Conservation (phyloP, 352 stramenopile genomes). For the Pythium grandisporangium region DNA sequence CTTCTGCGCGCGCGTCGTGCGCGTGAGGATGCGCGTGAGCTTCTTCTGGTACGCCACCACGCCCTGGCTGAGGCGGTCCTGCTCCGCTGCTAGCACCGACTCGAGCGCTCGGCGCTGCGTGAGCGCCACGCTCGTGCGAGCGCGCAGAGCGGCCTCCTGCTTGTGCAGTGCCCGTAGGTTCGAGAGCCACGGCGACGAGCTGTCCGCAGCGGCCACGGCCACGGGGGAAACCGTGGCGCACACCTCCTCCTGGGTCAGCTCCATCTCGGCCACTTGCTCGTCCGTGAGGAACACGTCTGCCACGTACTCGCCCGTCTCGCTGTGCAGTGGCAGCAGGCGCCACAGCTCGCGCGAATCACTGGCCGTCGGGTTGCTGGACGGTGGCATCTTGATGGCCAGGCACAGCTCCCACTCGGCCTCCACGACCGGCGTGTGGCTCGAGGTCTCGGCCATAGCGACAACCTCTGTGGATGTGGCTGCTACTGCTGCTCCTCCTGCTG, state of each 20-base stretch:
- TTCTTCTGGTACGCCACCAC: conserved; percentile 50
- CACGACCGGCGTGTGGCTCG: too few relatives aligned
- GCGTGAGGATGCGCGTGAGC: conserved; percentile 34
- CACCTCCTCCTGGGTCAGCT: conserved; percentile 56
- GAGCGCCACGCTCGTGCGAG: conserved; percentile 36
- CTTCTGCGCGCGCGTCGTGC: conserved; percentile 31
- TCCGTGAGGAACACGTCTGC: conserved; percentile 44
- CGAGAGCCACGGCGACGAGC: conserved; percentile 28
- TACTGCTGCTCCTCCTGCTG: conserved; percentile 6
- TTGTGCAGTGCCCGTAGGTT: conserved; percentile 40
- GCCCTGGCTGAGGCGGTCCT: conserved; percentile 45
- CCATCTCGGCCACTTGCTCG: conserved; percentile 46
- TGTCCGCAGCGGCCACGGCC: conserved; percentile 13
- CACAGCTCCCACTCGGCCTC: conserved; percentile 32
- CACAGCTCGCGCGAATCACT: conserved; percentile 15
- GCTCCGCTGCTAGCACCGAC: conserved; percentile 64
- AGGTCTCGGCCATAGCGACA: not conserved
- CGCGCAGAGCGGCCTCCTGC: conserved; percentile 43
- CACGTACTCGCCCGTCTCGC: conserved; percentile 34
- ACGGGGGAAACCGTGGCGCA: conserved; percentile 21
- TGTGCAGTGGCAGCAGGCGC: conserved; percentile 50
- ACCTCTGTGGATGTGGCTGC: conserved; percentile 7
- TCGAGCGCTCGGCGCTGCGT: conserved; percentile 55
- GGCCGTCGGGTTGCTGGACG: not conserved
- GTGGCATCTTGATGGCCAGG: conserved; percentile 22